Percentiles rank a stretch among this genome's conserved stretches.
These are phyloP conservation scores for Acacia confusa DNA, from an alignment of 306 rosid species.

Conservation along the genomic window DNA sequence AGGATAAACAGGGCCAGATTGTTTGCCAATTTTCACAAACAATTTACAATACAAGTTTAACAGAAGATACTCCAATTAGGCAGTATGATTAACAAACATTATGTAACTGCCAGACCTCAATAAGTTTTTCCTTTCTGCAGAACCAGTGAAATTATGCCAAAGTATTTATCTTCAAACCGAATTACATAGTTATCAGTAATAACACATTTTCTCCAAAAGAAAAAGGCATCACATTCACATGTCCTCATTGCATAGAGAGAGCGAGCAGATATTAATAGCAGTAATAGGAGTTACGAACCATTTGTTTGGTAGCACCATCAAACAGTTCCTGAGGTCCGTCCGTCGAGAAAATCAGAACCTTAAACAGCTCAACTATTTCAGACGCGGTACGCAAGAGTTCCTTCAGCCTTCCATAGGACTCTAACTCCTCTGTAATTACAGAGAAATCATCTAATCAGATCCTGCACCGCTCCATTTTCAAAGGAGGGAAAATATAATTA, in stretches of 20 bases:
- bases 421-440: slow-evolving; percentile 33
- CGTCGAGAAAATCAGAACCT: slow-evolving; percentile 34
- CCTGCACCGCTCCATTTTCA: background rate
- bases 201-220: background rate
- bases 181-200: background rate
- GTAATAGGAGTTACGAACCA: slow-evolving; percentile 26
- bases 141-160: background rate
- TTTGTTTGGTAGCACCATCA: slow-evolving; percentile 54
- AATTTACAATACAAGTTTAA: background rate
- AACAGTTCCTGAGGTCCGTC: slow-evolving; percentile 42
- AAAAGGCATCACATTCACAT: background rate
- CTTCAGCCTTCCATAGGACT: slow-evolving; percentile 19
- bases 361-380: slow-evolving; percentile 44
- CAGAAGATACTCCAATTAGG: background rate
- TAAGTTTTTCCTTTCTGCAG: background rate
- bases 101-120: background rate
- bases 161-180: background rate
- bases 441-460: slow-evolving; percentile 10
- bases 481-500: background rate
- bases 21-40: background rate
- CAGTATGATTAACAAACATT: background rate
- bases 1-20: background rate
- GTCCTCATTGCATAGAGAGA: background rate
- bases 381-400: slow-evolving; percentile 40
- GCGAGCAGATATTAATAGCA: background rate